A percentile compares a stretch with the other conserved stretches of the same genome.
Conservation (phyloP, 768 basidiomycete genomes). For the Tephrocybe sp. region DNA sequence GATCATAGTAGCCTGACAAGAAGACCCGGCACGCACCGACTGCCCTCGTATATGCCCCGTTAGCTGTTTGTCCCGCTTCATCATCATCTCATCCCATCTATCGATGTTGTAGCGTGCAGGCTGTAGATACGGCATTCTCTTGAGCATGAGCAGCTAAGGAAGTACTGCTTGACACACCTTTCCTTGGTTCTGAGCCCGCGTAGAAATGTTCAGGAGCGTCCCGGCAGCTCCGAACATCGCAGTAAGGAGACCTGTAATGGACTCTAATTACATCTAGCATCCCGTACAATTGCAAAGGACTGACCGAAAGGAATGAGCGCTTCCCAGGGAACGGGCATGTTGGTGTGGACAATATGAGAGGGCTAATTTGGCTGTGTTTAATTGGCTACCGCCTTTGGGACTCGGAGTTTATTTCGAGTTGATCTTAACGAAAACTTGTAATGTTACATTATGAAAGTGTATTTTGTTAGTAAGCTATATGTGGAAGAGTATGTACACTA, state of each 20-base stretch:
- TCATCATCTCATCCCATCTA: conserved; percentile 95
- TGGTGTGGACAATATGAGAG: conserved; percentile 19
- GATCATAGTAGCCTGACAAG: neutral
- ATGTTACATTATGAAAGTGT: too few species aligned
- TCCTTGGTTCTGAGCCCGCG: conserved; percentile 82
- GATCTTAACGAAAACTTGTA: neutral
- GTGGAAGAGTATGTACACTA: too few species aligned
- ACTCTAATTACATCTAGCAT: neutral
- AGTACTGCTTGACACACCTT: conserved; percentile 54
- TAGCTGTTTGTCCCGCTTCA: conserved; percentile 84
- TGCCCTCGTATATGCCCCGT: conserved; percentile 89
- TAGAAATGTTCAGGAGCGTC: conserved; percentile 78
- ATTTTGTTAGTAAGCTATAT: too few species aligned
- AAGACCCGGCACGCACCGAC: conserved; percentile 50
- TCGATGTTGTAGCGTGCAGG: conserved; percentile 85
- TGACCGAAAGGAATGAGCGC: conserved; percentile 94
- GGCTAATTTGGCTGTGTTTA: conserved; percentile 16
- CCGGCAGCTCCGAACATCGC: conserved; percentile 90
- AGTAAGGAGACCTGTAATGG: conserved; percentile 68
- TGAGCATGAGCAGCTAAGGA: neutral
- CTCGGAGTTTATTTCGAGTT: neutral
- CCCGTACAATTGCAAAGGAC: conserved; percentile 4
- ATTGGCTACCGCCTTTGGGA: neutral
- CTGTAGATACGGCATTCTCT: conserved; percentile 34
- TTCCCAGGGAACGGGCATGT: conserved; percentile 97